Percentiles rank a stretch among this genome's conserved stretches.
phyloP scores from a whole-genome alignment of 768 basidiomycete species.

The Imleria badia region DNA sequence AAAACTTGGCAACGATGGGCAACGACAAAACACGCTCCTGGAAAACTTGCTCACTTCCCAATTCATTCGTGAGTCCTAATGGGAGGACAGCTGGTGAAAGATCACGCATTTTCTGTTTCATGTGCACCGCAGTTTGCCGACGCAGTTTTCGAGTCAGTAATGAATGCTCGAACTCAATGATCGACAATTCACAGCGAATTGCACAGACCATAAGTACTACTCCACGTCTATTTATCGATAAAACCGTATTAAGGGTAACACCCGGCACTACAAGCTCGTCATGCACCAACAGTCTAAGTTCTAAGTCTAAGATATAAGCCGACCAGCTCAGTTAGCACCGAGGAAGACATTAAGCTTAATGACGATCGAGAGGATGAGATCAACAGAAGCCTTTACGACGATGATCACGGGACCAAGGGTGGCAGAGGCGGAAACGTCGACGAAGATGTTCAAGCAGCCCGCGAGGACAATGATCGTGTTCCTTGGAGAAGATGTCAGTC shows the following conservation, averaged over 20 bases:
- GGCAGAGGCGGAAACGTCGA: neutral
- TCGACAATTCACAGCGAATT: too few relatives aligned
- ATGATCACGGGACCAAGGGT: constrained; percentile 9
- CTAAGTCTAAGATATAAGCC: neutral
- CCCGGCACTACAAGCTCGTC: constrained; percentile 8
- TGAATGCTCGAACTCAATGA: too few relatives aligned
- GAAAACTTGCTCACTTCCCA: too few relatives aligned
- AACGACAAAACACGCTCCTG: too few relatives aligned
- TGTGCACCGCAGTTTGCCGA: too few relatives aligned
- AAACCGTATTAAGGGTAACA: neutral
- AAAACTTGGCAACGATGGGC: too few relatives aligned
- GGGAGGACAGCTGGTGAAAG: too few relatives aligned
- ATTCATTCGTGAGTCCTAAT: too few relatives aligned
- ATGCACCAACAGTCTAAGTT: constrained; percentile 6
- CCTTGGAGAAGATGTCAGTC: neutral
- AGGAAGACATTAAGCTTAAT: neutral
- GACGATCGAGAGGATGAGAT: constrained; percentile 5
- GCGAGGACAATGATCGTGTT: constrained; percentile 5
- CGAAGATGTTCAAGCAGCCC: constrained; percentile 11
- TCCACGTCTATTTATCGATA: neutral
- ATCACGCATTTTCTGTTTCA: too few relatives aligned
- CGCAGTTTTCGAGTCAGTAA: too few relatives aligned
- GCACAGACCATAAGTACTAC: neutral
- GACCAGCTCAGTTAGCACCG: constrained; percentile 1
- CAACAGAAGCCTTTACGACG: neutral